Percentiles rank a stretch among this genome's conserved stretches.
Conservation (phyloP, 2,329 filamentous ascomycete genomes). For the Reticulascus tulasneorum region DNA sequence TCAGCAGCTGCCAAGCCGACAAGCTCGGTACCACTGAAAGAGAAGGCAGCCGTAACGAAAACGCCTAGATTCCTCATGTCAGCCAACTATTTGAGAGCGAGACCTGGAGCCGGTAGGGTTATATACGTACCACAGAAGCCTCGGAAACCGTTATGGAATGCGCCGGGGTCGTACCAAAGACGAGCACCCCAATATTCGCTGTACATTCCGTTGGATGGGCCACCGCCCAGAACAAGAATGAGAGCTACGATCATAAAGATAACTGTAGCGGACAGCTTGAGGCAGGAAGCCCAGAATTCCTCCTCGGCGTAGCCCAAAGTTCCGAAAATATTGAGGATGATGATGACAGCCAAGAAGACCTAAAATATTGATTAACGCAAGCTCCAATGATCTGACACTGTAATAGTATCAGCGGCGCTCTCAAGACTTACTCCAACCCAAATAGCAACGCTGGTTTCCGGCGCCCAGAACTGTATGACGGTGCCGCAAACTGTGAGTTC, state of each 20-base stretch:
- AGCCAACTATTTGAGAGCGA: no score
- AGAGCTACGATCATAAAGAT: slow-evolving; percentile 63
- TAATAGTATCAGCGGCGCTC: no score
- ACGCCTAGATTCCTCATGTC: no score
- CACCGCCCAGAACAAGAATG: slow-evolving; percentile 56
- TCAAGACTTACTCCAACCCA: no score
- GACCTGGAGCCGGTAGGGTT: no score
- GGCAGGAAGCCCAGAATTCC: slow-evolving; percentile 49
- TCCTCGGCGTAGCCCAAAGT: slow-evolving; percentile 49
- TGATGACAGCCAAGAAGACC: slow-evolving; percentile 42
- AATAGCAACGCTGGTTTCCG: slow-evolving; percentile 37
- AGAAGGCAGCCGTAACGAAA: slow-evolving; percentile 70
- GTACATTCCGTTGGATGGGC: slow-evolving; percentile 44
- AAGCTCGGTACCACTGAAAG: slow-evolving; percentile 69
- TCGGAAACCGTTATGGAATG: slow-evolving; percentile 70
- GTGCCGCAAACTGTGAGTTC: slow-evolving; percentile 47
- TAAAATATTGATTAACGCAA: no score
- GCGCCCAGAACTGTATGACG: slow-evolving; percentile 43
- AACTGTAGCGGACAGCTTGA: slow-evolving; percentile 45
- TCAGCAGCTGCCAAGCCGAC: slow-evolving; percentile 74
- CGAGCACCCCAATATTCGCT: slow-evolving; percentile 44
- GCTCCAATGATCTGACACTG: no score
- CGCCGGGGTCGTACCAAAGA: slow-evolving; percentile 46
- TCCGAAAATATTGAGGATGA: slow-evolving; percentile 43
- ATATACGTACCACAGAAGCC: slow-evolving; percentile 70